phyloP scores from a whole-genome alignment of 1,139 yeast genomes.

The Sugiyamaella pinicola region DNA sequence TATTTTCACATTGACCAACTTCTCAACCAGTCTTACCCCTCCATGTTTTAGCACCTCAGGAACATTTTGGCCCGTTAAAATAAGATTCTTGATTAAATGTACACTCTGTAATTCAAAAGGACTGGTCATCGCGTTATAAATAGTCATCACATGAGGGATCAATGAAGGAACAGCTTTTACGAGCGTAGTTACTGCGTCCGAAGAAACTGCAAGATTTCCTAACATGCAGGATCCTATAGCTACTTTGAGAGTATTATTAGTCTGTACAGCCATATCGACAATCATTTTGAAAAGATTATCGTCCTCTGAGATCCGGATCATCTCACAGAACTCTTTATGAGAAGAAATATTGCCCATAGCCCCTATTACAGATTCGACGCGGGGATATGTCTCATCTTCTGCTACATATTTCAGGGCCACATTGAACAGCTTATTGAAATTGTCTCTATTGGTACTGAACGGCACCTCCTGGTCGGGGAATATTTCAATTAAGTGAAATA shows the following conservation, averaged over 20 bases:
- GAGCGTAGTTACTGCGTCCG: slow-evolving; percentile 23
- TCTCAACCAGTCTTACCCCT: slow-evolving; percentile 27
- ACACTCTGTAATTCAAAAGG: slow-evolving; percentile 35
- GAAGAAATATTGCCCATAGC: slow-evolving; percentile 24
- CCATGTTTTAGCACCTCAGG: slow-evolving; percentile 21
- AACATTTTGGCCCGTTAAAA: slow-evolving; percentile 15
- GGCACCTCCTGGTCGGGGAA: not conserved
- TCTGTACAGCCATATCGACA: not conserved
- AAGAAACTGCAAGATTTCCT: slow-evolving; percentile 30
- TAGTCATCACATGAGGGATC: slow-evolving; percentile 18
- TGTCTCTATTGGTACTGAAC: slow-evolving; percentile 1
- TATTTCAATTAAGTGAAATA: not conserved
- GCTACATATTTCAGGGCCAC: not conserved
- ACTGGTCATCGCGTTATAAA: slow-evolving; percentile 17
- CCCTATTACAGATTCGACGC: slow-evolving; percentile 4
- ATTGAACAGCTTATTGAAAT: not conserved
- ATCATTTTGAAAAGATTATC: slow-evolving; percentile 14
- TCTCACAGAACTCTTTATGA: slow-evolving; percentile 20
- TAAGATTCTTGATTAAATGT: slow-evolving; percentile 34
- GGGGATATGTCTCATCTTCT: not conserved
- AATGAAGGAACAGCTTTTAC: slow-evolving; percentile 24
- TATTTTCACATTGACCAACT: slow-evolving; percentile 27
- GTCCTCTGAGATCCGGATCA: slow-evolving; percentile 4
- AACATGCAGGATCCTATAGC: slow-evolving; percentile 32
- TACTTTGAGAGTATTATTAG: slow-evolving; percentile 17